Evolutionary conservation across 2,329 filamentous ascomycete species (phyloP).

Genomic region (Penicillium fuscoglaucum): DNA sequence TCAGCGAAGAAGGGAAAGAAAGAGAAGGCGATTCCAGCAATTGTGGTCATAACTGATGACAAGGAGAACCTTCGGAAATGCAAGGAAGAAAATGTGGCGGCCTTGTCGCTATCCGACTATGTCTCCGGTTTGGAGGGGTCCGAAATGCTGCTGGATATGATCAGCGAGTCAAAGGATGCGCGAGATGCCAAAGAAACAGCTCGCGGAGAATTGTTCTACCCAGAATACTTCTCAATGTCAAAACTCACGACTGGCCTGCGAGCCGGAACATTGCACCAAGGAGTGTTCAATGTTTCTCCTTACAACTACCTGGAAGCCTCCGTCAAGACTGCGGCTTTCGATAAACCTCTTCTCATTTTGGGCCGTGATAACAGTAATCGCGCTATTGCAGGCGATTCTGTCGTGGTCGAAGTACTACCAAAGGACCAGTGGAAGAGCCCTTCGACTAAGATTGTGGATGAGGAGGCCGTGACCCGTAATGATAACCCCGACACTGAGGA

Average conservation of each 20-base stretch:
- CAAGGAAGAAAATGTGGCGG: conserved; percentile 68
- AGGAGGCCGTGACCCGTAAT: conserved; percentile 86
- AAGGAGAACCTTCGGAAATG: conserved; percentile 83
- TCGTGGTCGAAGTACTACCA: conserved; percentile 89
- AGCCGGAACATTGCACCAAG: conserved; percentile 85
- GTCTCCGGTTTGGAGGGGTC: conserved; percentile 81
- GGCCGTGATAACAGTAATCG: conserved; percentile 96
- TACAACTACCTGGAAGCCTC: conserved; percentile 98
- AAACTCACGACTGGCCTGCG: conserved; percentile 94
- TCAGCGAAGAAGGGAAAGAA: conserved; percentile 56
- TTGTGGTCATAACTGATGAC: conserved; percentile 95
- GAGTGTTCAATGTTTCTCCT: conserved; percentile 90
- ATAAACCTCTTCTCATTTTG: conserved; percentile 81
- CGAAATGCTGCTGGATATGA: conserved; percentile 87
- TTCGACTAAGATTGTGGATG: conserved; percentile 92
- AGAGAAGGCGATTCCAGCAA: conserved; percentile 63
- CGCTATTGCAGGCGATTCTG: conserved; percentile 85
- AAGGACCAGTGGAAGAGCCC: conserved; percentile 97
- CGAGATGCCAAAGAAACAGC: conserved; percentile 62
- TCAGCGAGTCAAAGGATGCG: conserved; percentile 73
- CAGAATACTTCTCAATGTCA: conserved; percentile 84
- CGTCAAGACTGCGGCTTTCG: conserved; percentile 84
- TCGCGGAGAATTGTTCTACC: conserved; percentile 73
- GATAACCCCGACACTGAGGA: conserved; percentile 86
- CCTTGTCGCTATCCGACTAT: conserved; percentile 70